A percentile compares a stretch with the other conserved stretches of the same genome.
These are phyloP conservation scores for Ceriops tagal DNA, from an alignment of 345 rosid species.

Conservation along the genomic window DNA sequence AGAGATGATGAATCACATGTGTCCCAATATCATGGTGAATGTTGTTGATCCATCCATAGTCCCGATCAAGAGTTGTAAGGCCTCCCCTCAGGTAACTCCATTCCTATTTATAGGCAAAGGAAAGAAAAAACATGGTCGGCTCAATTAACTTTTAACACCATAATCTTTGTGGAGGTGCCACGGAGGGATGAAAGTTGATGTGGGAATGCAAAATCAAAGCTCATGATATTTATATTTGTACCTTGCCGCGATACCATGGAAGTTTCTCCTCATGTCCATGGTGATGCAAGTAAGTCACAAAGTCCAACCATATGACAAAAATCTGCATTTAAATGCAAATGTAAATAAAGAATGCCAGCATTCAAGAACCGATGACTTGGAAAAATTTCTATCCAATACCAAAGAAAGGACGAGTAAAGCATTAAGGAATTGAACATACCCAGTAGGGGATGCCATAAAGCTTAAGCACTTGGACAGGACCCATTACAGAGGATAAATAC, in stretches of 20 bases:
- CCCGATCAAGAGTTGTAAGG: constrained; percentile 79
- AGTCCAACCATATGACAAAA: constrained; percentile 80
- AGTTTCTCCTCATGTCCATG: constrained; percentile 80
- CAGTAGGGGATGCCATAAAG: constrained; percentile 30
- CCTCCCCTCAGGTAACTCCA: constrained; percentile 93
- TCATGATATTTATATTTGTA: constrained; percentile 15
- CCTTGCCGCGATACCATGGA: constrained; percentile 98
- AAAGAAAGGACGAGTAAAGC: background rate
- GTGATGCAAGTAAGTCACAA: constrained; percentile 91
- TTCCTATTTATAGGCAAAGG: constrained; percentile 36
- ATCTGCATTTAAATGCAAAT: constrained; percentile 33
- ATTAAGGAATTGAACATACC: constrained; percentile 12
- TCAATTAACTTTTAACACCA: background rate
- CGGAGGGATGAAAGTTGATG: background rate
- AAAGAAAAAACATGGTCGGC: background rate
- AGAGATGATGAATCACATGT: constrained; percentile 87
- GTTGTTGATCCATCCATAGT: constrained; percentile 69
- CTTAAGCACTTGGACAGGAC: constrained; percentile 25
- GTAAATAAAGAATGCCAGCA: background rate
- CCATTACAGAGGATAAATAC: constrained; percentile 21
- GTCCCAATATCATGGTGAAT: constrained; percentile 94
- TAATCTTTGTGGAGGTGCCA: background rate
- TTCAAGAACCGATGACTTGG: background rate
- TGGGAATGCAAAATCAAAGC: background rate
- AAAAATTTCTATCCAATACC: background rate